Evolutionary conservation across 23 red algal genomes (phyloP).

Genomic region (Chondrus crispus): DNA sequence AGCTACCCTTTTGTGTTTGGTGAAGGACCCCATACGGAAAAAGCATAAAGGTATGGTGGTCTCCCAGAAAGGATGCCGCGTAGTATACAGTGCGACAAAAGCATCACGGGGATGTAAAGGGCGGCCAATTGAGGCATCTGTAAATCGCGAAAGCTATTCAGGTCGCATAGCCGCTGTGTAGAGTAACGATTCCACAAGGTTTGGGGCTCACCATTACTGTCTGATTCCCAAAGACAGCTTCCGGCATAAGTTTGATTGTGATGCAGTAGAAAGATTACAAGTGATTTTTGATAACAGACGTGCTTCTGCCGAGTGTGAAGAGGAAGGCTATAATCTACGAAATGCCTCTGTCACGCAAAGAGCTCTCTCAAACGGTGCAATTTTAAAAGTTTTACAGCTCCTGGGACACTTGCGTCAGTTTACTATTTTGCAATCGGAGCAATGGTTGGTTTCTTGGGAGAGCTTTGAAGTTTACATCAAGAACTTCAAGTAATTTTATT

Average conservation of each 20-base stretch:
- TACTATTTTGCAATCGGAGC: conserved; percentile 4
- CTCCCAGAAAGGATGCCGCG: neutral
- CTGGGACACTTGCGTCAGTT: neutral
- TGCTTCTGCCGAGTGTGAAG: no score
- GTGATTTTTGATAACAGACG: no score
- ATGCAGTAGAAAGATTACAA: no score
- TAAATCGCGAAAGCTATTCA: neutral
- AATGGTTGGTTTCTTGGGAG: neutral
- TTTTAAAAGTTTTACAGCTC: neutral
- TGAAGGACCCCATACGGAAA: neutral
- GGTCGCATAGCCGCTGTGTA: neutral
- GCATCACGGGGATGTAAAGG: neutral
- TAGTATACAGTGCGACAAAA: neutral
- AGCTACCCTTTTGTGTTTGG: conserved; percentile 19
- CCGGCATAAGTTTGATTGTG: neutral
- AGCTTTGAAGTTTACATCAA: conserved; percentile 27
- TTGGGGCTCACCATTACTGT: neutral
- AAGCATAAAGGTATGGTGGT: conserved; percentile 7
- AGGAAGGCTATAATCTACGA: neutral
- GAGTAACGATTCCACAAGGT: neutral
- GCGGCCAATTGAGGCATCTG: neutral
- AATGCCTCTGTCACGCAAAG: neutral
- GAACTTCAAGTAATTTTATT: conserved; percentile 1
- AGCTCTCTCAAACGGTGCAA: no score
- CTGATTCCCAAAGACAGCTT: neutral